These are phyloP conservation scores for Alternaria dauci DNA, from an alignment of 2,329 filamentous ascomycete genomes.

Conservation along the genomic window DNA sequence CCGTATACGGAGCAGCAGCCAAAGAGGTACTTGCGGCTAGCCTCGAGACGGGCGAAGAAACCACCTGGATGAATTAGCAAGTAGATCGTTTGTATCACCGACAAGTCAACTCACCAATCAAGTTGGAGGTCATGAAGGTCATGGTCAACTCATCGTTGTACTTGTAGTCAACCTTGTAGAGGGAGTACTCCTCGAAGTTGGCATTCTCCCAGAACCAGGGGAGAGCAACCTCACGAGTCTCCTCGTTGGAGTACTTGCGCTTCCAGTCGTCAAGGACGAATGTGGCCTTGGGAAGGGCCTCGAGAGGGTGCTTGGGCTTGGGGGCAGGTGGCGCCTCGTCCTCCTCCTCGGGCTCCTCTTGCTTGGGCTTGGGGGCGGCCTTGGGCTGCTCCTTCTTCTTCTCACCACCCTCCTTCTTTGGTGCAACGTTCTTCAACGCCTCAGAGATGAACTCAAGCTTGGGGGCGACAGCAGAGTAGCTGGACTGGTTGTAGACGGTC, in stretches of 20 bases:
- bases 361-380: slow-evolving; percentile 61
- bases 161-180: slow-evolving; percentile 97
- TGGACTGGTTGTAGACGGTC: slow-evolving; percentile 90
- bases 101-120: slow-evolving; percentile 72
- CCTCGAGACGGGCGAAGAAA: slow-evolving; percentile 98
- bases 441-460: slow-evolving; percentile 83
- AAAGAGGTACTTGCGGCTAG: slow-evolving; percentile 97
- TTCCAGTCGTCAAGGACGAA: slow-evolving; percentile 97
- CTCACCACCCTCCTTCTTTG: slow-evolving; percentile 70
- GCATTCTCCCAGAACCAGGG: slow-evolving; percentile 99
- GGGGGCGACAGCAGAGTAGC: slow-evolving; percentile 82
- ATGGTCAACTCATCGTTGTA: slow-evolving; percentile 98
- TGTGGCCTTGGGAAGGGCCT: slow-evolving; percentile 79
- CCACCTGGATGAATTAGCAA: slow-evolving; percentile 64
- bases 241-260: slow-evolving; percentile 97
- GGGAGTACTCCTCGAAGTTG: slow-evolving; percentile 92
- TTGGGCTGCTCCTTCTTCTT: slow-evolving; percentile 81
- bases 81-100: background rate
- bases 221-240: slow-evolving; percentile 80
- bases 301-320: slow-evolving; percentile 97
- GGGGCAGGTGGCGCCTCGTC: slow-evolving; percentile 69
- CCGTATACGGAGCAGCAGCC: slow-evolving; percentile 90
- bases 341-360: slow-evolving; percentile 67
- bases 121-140: slow-evolving; percentile 99
- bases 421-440: slow-evolving; percentile 75